Conservation (phyloP, 192 early-diverging fungal genomes). For the Pilaira anomala region DNA sequence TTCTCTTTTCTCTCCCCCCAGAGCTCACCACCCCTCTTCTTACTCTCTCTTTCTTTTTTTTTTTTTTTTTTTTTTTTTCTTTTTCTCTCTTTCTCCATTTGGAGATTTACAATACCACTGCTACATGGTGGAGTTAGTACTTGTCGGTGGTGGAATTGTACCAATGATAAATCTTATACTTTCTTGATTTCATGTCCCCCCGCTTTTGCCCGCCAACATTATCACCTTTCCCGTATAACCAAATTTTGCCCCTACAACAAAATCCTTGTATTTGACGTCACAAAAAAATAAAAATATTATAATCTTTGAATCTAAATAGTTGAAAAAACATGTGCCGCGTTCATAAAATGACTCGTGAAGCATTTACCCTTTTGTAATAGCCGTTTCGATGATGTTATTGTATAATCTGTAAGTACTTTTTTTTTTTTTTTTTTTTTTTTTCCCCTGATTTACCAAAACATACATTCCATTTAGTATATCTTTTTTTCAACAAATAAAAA, state of each 20-base stretch:
- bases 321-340: constrained; percentile 13
- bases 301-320: constrained; percentile 5
- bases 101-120: constrained; percentile 6
- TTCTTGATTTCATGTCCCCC: not conserved
- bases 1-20: too few relatives aligned
- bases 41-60: too few relatives aligned
- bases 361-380: constrained; percentile 15
- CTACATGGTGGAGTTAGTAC: constrained; percentile 15
- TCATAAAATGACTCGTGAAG: constrained; percentile 15
- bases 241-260: not conserved
- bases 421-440: too few relatives aligned
- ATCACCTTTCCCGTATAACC: constrained; percentile 12
- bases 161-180: constrained; percentile 4
- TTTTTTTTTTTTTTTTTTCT: too few relatives aligned
- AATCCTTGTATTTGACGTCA: constrained; percentile 14
- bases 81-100: not conserved
- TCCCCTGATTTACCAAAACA: not conserved
- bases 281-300: too few relatives aligned
- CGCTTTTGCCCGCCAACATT: constrained; percentile 14
- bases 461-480: not conserved
- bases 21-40: too few relatives aligned
- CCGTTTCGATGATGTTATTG: constrained; percentile 10
- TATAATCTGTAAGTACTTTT: too few relatives aligned
- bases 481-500: not conserved
- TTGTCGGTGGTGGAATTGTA: constrained; percentile 6